Conservation (phyloP, 2,329 filamentous ascomycete species). For the Calycina herbarum region DNA sequence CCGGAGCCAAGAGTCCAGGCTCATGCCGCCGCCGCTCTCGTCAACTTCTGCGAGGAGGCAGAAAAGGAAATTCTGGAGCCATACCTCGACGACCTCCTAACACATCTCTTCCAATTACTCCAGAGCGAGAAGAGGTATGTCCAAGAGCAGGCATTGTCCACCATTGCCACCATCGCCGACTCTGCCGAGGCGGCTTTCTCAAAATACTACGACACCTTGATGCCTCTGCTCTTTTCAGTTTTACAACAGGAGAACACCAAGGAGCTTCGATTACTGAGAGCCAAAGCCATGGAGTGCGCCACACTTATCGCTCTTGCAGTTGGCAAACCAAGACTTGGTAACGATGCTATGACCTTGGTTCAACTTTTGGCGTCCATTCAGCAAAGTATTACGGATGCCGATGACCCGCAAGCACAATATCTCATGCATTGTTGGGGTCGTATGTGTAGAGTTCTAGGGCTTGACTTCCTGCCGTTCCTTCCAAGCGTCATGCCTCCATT, state of each 20-base stretch:
- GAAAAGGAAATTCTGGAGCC: constrained; percentile 90
- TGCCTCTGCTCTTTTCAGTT: constrained; percentile 91
- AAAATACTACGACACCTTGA: constrained; percentile 93
- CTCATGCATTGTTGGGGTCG: constrained; percentile 98
- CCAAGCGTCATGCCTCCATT: constrained; percentile 92
- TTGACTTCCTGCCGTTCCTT: constrained; percentile 90
- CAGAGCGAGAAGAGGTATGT: constrained; percentile 94
- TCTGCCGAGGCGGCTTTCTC: constrained; percentile 93
- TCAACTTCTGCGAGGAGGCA: constrained; percentile 98
- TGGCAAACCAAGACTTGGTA: constrained; percentile 86
- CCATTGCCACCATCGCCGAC: constrained; percentile 98
- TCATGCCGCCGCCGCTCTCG: constrained; percentile 93
- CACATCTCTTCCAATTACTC: constrained; percentile 81
- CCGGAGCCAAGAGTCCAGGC: constrained; percentile 93
- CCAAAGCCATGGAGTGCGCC: constrained; percentile 99
- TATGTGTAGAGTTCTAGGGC: constrained; percentile 92
- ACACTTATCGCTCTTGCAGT: constrained; percentile 94
- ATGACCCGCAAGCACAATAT: constrained; percentile 96
- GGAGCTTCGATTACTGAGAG: constrained; percentile 85
- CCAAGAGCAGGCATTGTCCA: constrained; percentile 95
- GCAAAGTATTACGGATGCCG: constrained; percentile 79
- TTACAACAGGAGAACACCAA: constrained; percentile 88
- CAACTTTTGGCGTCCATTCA: constrained; percentile 87
- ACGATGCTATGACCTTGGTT: constrained; percentile 83
- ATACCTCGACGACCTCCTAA: constrained; percentile 85